Evolutionary conservation across 805 yeast genomes (phyloP).

Genomic region (Hanseniaspora pseudoguilliermondii): DNA sequence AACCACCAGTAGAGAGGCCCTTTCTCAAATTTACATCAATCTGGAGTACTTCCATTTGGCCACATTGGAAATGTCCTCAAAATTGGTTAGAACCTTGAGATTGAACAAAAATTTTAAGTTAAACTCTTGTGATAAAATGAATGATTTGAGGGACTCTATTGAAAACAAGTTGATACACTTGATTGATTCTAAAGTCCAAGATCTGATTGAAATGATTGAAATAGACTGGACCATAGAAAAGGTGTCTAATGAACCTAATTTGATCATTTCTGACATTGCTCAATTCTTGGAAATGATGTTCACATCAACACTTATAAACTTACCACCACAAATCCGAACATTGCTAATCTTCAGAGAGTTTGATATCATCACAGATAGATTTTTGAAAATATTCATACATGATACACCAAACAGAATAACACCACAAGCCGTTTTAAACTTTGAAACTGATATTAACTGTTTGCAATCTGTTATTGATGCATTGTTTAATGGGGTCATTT

Average conservation of each 20-base stretch:
- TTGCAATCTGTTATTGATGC: conserved; percentile 42
- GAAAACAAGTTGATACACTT: conserved; percentile 70
- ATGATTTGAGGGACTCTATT: conserved; percentile 36
- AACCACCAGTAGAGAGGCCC: conserved; percentile 72
- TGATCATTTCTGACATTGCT: conserved; percentile 70
- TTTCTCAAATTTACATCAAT: conserved; percentile 79
- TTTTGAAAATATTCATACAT: conserved; percentile 46
- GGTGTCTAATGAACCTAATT: conserved; percentile 50
- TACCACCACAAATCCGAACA: conserved; percentile 67
- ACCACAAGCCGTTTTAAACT: conserved; percentile 51
- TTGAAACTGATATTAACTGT: conserved; percentile 67
- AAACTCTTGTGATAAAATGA: conserved; percentile 46
- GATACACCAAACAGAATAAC: conserved; percentile 43
- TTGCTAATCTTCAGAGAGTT: conserved; percentile 75
- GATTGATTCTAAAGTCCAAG: conserved; percentile 69
- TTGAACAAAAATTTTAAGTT: conserved; percentile 25
- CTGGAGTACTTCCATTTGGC: conserved; percentile 75
- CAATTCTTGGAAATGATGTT: conserved; percentile 75
- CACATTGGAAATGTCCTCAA: conserved; percentile 45
- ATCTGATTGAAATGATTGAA: conserved; percentile 70
- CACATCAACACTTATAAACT: conserved; percentile 65
- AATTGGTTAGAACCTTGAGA: conserved; percentile 25
- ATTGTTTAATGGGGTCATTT: conserved; percentile 22
- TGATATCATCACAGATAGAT: conserved; percentile 65
- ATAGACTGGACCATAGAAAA: conserved; percentile 63